These are phyloP conservation scores for Zasmidium cellare DNA, from an alignment of 2,329 filamentous ascomycete genomes.

Conservation along the genomic window DNA sequence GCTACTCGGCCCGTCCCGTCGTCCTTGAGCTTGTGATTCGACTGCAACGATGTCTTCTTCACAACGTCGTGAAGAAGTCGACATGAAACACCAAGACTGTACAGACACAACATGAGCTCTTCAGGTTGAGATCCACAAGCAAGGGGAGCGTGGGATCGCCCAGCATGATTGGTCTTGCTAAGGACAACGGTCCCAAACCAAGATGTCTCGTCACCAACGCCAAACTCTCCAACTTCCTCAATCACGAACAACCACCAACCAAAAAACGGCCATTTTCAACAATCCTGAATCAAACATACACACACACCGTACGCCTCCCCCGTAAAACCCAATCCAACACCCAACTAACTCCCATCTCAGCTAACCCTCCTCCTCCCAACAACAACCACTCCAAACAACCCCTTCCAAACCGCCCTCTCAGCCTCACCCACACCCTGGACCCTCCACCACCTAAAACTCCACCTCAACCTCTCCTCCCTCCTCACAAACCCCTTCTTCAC, in stretches of 20 bases:
- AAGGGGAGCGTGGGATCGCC: too few relatives aligned
- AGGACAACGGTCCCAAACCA: constrained; percentile 23
- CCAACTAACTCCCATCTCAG: constrained; percentile 37
- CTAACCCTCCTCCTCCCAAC: constrained; percentile 70
- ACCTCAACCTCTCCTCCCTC: constrained; percentile 71
- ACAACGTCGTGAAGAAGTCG: too few relatives aligned
- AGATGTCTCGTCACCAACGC: constrained; percentile 77
- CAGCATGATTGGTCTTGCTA: constrained; percentile 16
- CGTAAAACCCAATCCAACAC: not conserved
- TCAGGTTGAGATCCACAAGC: too few relatives aligned
- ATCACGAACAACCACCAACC: constrained; percentile 67
- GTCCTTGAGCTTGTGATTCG: too few relatives aligned
- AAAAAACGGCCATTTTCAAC: constrained; percentile 77
- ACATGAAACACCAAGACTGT: too few relatives aligned
- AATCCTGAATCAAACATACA: constrained; percentile 64
- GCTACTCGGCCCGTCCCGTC: too few relatives aligned
- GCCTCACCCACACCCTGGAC: constrained; percentile 22
- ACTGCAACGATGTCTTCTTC: too few relatives aligned
- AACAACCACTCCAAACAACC: not conserved
- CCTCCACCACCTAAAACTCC: constrained; percentile 64
- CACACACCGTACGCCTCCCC: constrained; percentile 57
- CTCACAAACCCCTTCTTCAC: constrained; percentile 76
- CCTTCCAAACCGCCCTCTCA: constrained; percentile 11
- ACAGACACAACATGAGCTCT: too few relatives aligned
- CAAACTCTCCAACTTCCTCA: constrained; percentile 65